Evolutionary conservation across 208 protist species (phyloP).

Genomic region (Wallacemonas sp.): DNA sequence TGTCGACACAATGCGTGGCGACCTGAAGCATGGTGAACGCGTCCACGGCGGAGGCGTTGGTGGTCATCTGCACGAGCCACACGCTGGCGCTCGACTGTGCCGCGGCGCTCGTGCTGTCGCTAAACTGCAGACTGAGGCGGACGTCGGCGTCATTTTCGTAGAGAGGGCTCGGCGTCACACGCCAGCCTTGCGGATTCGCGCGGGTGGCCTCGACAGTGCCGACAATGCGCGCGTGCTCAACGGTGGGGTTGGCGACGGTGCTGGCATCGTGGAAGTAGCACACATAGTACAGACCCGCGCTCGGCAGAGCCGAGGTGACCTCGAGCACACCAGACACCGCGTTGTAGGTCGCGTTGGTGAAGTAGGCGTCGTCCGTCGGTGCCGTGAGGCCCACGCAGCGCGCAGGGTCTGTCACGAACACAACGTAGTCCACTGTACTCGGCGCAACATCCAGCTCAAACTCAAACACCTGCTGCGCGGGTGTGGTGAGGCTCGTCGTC

Average conservation of each 20-base stretch:
- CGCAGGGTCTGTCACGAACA: constrained; percentile 44
- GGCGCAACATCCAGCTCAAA: constrained; percentile 47
- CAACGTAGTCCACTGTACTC: constrained; percentile 59
- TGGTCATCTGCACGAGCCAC: constrained; percentile 44
- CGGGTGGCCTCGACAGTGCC: constrained; percentile 51
- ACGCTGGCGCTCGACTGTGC: constrained; percentile 20
- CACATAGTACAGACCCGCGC: constrained; percentile 66
- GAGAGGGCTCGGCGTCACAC: constrained; percentile 40
- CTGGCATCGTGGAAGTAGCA: constrained; percentile 80
- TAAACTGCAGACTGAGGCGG: constrained; percentile 40
- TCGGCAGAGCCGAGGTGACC: constrained; percentile 53
- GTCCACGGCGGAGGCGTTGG: constrained; percentile 11
- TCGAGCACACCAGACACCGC: constrained; percentile 14
- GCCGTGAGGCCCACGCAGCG: constrained; percentile 48
- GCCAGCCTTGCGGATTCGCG: constrained; percentile 59
- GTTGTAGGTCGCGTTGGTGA: constrained; percentile 31
- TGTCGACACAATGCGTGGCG: constrained; percentile 39
- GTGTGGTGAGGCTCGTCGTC: constrained; percentile 16
- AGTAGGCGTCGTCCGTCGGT: constrained; percentile 30
- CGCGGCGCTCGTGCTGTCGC: constrained; percentile 12
- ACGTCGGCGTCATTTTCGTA: constrained; percentile 48
- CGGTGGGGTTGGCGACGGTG: constrained; percentile 4
- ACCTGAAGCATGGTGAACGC: constrained; percentile 43
- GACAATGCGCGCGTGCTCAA: constrained; percentile 79
- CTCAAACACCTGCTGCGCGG: constrained; percentile 42